Percentiles rank a stretch among this genome's conserved stretches.
These are phyloP conservation scores for Ophiostoma tasmaniense DNA, from an alignment of 2,329 filamentous ascomycete species.

Conservation along the genomic window DNA sequence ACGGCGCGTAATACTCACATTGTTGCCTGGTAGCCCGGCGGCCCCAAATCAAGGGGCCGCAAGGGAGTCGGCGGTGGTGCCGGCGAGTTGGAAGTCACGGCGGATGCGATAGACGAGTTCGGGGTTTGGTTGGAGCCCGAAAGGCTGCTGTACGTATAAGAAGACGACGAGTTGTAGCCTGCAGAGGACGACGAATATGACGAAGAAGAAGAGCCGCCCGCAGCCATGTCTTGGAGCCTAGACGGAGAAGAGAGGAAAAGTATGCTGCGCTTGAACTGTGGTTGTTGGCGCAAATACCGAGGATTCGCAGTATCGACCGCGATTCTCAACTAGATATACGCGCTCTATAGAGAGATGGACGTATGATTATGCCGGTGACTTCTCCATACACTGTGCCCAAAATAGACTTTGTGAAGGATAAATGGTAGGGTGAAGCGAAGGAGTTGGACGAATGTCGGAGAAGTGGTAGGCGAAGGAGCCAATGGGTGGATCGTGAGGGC, in stretches of 20 bases:
- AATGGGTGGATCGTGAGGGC: background rate
- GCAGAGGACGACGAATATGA: slow-evolving; percentile 41
- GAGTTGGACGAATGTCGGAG: background rate
- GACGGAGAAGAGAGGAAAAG: background rate
- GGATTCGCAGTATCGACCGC: background rate
- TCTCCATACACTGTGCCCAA: background rate
- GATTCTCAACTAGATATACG: background rate
- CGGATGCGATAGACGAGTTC: slow-evolving; percentile 37
- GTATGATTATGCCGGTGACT: background rate
- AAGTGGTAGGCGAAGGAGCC: background rate
- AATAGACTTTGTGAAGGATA: background rate
- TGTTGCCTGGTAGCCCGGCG: slow-evolving; percentile 46
- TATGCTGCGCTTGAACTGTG: background rate
- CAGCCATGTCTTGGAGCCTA: slow-evolving; percentile 21
- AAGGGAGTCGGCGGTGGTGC: slow-evolving; percentile 33
- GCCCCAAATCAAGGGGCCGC: slow-evolving; percentile 41
- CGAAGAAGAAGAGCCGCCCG: slow-evolving; percentile 36
- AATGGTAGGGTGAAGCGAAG: background rate
- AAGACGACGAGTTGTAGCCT: slow-evolving; percentile 35
- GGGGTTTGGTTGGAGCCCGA: slow-evolving; percentile 40
- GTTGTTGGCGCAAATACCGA: background rate
- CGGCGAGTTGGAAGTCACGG: slow-evolving; percentile 33
- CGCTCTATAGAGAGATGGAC: background rate
- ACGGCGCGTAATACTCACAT: slow-evolving; percentile 32
- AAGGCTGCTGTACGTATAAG: slow-evolving; percentile 36